Evolutionary conservation across 768 basidiomycete species (phyloP).

Genomic region (Neoboletus brunneissimus): DNA sequence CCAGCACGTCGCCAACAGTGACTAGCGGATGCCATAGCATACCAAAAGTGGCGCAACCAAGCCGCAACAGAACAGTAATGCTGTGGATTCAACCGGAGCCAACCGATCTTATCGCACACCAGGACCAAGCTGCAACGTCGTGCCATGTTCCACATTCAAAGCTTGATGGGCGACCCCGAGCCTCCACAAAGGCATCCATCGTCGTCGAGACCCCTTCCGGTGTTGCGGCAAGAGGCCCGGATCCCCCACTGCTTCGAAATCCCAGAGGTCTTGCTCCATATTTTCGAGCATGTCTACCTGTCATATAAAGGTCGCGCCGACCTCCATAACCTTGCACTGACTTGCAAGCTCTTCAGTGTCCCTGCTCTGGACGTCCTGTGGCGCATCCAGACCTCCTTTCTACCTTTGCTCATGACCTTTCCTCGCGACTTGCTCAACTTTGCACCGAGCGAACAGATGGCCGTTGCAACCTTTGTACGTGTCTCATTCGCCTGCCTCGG

Average conservation of each 20-base stretch:
- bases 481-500: not conserved
- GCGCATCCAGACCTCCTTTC: conserved; percentile 18
- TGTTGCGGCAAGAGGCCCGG: not conserved
- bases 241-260: conserved; percentile 16
- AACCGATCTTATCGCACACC: conserved; percentile 5
- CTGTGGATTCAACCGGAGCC: not conserved
- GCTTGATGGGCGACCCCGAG: not conserved
- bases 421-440: conserved; percentile 18
- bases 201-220: not conserved
- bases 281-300: conserved; percentile 18
- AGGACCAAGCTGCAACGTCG: not conserved
- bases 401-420: conserved; percentile 17
- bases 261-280: conserved; percentile 14
- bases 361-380: conserved; percentile 24
- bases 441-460: conserved; percentile 12
- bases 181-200: not conserved
- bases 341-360: conserved; percentile 17
- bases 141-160: not conserved
- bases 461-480: conserved; percentile 18
- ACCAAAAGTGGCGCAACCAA: not conserved
- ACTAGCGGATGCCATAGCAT: not conserved
- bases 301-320: conserved; percentile 4
- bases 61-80: not conserved
- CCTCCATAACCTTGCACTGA: conserved; percentile 13
- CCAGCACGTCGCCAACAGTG: not conserved